phyloP scores from a whole-genome alignment of 2,329 filamentous ascomycete species.

The Botrytis aclada region DNA sequence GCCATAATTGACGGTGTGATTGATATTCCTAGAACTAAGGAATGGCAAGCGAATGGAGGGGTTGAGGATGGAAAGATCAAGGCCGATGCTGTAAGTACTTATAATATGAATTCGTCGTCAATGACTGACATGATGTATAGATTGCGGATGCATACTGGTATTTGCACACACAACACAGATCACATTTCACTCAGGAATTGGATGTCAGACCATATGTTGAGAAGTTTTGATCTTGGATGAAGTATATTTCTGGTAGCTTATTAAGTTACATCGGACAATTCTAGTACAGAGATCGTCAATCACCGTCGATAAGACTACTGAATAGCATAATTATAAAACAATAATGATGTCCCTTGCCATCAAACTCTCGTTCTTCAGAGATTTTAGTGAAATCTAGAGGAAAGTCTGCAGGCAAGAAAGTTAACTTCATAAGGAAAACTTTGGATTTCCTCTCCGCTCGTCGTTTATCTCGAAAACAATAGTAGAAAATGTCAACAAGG shows the following conservation, averaged over 20 bases:
- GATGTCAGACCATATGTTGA: conserved; percentile 79
- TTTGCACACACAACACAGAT: conserved; percentile 75
- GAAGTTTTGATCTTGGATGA: conserved; percentile 51
- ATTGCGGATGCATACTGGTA: conserved; percentile 81
- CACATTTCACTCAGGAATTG: conserved; percentile 77
- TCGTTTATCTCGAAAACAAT: conserved; percentile 92
- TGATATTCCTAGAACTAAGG: conserved; percentile 70
- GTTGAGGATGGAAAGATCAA: conserved; percentile 62
- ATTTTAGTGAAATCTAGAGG: conserved; percentile 50
- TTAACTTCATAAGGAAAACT: conserved; percentile 43
- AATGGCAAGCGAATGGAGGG: conserved; percentile 44
- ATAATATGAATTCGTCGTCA: neutral
- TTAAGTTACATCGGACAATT: neutral
- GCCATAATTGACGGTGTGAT: conserved; percentile 83
- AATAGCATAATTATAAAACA: neutral
- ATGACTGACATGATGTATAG: conserved; percentile 43
- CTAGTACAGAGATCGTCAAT: neutral
- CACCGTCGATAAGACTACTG: neutral
- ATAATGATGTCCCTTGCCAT: conserved; percentile 72
- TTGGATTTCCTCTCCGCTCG: conserved; percentile 75
- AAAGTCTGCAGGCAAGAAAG: conserved; percentile 80
- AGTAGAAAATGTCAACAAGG: conserved; percentile 61
- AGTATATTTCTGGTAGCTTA: neutral
- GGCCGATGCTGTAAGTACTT: conserved; percentile 64
- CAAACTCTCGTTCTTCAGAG: conserved; percentile 73